A percentile compares a stretch with the other conserved stretches of the same genome.
Conservation (phyloP, 2,329 filamentous ascomycete species). For the Parafenestella ontariensis region DNA sequence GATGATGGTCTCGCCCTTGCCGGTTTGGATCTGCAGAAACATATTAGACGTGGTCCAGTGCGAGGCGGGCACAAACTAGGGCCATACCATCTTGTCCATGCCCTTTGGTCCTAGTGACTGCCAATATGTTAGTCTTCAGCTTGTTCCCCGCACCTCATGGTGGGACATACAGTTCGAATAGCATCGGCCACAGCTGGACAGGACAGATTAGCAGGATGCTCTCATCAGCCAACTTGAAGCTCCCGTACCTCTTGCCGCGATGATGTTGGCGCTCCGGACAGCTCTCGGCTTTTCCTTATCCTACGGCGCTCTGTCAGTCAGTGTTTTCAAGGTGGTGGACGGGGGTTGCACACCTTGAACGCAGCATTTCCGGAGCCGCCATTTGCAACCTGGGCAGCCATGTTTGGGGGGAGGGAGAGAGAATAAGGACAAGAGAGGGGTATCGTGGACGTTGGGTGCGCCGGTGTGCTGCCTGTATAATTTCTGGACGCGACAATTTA, state of each 20-base stretch:
- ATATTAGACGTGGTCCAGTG: conserved; percentile 11
- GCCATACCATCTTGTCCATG: conserved; percentile 91
- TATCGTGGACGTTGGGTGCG: conserved; percentile 29
- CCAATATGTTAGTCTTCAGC: conserved; percentile 30
- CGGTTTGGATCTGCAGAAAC: conserved; percentile 76
- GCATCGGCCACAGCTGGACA: conserved; percentile 88
- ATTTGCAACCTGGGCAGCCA: conserved; percentile 44
- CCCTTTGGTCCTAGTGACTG: conserved; percentile 90
- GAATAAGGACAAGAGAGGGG: conserved; percentile 22
- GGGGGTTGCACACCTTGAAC: conserved; percentile 63
- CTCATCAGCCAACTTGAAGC: conserved; percentile 21
- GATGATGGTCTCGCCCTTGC: conserved; percentile 97
- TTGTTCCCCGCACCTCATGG: conserved; percentile 26
- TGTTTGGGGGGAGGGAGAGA: conserved; percentile 26
- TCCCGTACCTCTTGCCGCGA: conserved; percentile 85
- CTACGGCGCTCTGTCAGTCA: conserved; percentile 56
- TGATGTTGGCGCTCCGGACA: conserved; percentile 94
- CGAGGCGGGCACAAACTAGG: neutral
- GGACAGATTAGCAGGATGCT: conserved; percentile 28
- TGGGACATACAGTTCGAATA: conserved; percentile 75
- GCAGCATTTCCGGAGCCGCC: conserved; percentile 64
- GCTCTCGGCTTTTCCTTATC: conserved; percentile 99
- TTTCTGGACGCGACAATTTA: conserved; percentile 36
- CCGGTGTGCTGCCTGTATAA: conserved; percentile 31
- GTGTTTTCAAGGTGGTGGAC: conserved; percentile 32